phyloP scores from a whole-genome alignment of 225 moss, liverwort and hornwort species.

The Lunularia cruciata region DNA sequence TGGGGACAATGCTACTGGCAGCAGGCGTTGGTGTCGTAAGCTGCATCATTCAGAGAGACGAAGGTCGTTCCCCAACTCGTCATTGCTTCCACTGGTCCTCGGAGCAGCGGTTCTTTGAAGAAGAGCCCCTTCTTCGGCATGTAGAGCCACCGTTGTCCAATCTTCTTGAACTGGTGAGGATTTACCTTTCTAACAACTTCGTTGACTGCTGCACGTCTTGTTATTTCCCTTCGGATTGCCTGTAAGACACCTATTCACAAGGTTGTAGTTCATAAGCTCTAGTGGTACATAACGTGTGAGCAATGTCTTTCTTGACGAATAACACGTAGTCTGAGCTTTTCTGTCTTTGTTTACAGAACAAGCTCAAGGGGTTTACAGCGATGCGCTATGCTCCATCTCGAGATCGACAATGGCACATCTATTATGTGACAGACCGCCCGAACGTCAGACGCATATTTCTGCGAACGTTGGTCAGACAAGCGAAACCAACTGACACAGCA shows the following conservation, averaged over 20 bases:
- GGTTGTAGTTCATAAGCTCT: not conserved
- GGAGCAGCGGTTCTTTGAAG: constrained; percentile 67
- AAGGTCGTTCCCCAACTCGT: constrained; percentile 83
- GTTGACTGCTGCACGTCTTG: not conserved
- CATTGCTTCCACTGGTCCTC: constrained; percentile 96
- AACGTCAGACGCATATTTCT: constrained; percentile 66
- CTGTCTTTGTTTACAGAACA: constrained; percentile 49
- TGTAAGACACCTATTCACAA: not conserved
- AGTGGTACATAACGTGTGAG: not conserved
- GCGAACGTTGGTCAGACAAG: constrained; percentile 77
- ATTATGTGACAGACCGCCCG: constrained; percentile 67
- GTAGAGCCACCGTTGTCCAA: constrained; percentile 88
- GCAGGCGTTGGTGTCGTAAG: constrained; percentile 92
- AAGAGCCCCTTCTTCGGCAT: constrained; percentile 94
- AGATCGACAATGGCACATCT: constrained; percentile 95
- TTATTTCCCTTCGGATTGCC: not conserved
- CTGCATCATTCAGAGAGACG: constrained; percentile 92
- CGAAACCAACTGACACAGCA: constrained; percentile 37
- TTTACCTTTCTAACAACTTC: not conserved
- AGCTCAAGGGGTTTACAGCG: constrained; percentile 71
- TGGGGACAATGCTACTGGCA: constrained; percentile 71
- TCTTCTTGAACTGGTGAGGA: constrained; percentile 81
- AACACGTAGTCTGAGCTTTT: not conserved
- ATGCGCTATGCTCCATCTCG: constrained; percentile 87
- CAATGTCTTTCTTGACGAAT: not conserved